Evolutionary conservation across 2,329 filamentous ascomycete species (phyloP).

Genomic region (Alternaria conjuncta): DNA sequence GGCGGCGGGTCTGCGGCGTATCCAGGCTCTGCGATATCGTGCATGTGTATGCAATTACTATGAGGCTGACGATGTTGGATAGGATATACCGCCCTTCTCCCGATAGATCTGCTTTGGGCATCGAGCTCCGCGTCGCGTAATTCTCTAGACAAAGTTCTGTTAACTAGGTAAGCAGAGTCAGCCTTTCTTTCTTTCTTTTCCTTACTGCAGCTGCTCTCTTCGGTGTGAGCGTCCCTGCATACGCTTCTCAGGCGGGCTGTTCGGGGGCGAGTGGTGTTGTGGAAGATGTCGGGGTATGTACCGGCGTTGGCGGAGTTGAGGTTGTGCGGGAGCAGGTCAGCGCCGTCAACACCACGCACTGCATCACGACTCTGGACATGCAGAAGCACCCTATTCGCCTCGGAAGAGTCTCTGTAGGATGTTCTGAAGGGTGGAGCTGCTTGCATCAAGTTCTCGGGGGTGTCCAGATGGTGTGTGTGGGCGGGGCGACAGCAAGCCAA

Average conservation of each 20-base stretch:
- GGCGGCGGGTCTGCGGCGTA: not conserved
- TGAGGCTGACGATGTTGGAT: constrained; percentile 12
- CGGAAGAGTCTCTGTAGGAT: not conserved
- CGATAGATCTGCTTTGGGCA: constrained; percentile 42
- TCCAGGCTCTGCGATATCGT: not conserved
- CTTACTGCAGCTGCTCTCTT: not conserved
- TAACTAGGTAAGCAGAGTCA: constrained; percentile 41
- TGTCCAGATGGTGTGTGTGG: not conserved
- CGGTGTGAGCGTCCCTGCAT: not conserved
- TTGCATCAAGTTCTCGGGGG: constrained; percentile 2
- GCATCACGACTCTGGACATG: not conserved
- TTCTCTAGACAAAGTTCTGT: constrained; percentile 30
- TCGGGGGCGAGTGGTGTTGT: not conserved
- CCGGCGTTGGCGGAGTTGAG: constrained; percentile 9
- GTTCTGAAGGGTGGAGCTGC: not conserved
- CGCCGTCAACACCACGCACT: constrained; percentile 3
- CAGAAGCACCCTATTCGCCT: not conserved
- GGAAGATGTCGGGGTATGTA: not conserved
- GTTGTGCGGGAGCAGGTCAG: constrained; percentile 5
- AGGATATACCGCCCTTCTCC: constrained; percentile 36
- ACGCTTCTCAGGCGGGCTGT: not conserved
- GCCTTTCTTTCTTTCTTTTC: constrained; percentile 1
- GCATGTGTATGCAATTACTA: not conserved
- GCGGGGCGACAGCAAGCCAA: not conserved
- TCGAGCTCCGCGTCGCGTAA: constrained; percentile 37